Conservation (phyloP, 768 basidiomycete genomes). For the Melanogaster broomeanus region DNA sequence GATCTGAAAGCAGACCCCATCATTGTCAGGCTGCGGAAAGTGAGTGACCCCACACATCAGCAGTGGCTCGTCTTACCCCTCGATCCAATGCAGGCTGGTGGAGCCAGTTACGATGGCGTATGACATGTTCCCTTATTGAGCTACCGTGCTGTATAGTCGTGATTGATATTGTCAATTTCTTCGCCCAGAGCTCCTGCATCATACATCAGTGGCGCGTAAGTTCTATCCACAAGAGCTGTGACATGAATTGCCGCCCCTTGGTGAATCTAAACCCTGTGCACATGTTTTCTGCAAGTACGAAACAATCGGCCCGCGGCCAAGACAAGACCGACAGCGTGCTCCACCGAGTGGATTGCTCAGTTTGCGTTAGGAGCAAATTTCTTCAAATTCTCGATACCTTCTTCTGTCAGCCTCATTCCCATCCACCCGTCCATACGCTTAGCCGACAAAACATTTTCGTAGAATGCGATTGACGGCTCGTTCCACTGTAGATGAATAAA, state of each 20-base stretch:
- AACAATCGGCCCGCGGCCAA: neutral
- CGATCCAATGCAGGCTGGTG: slow-evolving; percentile 62
- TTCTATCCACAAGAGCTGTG: slow-evolving; percentile 26
- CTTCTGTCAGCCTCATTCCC: slow-evolving; percentile 78
- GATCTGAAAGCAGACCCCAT: slow-evolving; percentile 91
- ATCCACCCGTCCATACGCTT: slow-evolving; percentile 83
- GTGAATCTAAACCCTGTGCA: neutral
- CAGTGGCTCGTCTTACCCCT: slow-evolving; percentile 18
- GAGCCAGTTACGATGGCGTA: slow-evolving; percentile 87
- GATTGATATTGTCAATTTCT: slow-evolving; percentile 7
- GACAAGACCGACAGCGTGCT: neutral
- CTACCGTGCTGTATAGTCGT: slow-evolving; percentile 11
- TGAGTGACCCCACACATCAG: slow-evolving; percentile 34
- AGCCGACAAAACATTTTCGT: slow-evolving; percentile 83
- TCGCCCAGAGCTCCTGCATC: slow-evolving; percentile 11
- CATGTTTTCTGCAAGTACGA: neutral
- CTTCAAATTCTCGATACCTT: slow-evolving; percentile 63
- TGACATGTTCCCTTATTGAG: slow-evolving; percentile 36
- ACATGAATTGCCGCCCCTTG: neutral
- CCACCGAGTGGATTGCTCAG: slow-evolving; percentile 9
- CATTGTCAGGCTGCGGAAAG: slow-evolving; percentile 79
- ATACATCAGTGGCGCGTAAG: slow-evolving; percentile 23
- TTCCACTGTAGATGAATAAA: slow-evolving; percentile 70
- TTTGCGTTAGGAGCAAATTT: slow-evolving; percentile 38
- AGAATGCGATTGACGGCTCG: slow-evolving; percentile 87